These are phyloP conservation scores for Leptographium lundbergii DNA, from an alignment of 2,329 filamentous ascomycete genomes.

Conservation along the genomic window DNA sequence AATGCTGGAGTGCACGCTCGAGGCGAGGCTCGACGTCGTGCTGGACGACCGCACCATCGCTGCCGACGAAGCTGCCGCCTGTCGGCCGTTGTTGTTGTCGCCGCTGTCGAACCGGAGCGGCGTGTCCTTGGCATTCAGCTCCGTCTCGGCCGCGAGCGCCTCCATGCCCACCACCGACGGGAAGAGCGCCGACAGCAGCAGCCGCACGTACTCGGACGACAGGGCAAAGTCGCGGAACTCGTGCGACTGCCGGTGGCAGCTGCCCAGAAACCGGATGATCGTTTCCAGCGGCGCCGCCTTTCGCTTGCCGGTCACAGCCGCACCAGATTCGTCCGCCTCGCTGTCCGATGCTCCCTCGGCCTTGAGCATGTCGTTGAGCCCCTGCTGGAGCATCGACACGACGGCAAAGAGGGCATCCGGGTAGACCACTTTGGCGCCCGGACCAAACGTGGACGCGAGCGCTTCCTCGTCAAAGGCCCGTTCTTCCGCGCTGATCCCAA, in stretches of 20 bases:
- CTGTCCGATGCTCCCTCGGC: constrained; percentile 30
- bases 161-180: constrained; percentile 82
- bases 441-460: constrained; percentile 56
- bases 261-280: constrained; percentile 65
- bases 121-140: constrained; percentile 74
- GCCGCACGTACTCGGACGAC: constrained; percentile 67
- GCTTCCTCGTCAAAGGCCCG: constrained; percentile 35
- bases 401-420: constrained; percentile 72
- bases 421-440: constrained; percentile 51
- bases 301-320: neutral
- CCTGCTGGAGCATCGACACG: constrained; percentile 75
- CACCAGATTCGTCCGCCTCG: neutral
- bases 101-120: constrained; percentile 74
- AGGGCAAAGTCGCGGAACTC: constrained; percentile 75
- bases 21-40: constrained; percentile 16
- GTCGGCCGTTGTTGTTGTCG: constrained; percentile 57
- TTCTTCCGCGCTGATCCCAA: constrained; percentile 48
- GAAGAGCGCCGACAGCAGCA: constrained; percentile 69
- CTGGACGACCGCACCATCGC: constrained; percentile 55
- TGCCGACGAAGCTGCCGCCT: constrained; percentile 55
- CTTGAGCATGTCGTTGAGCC: constrained; percentile 57
- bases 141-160: constrained; percentile 67
- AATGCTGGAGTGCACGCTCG: constrained; percentile 8
- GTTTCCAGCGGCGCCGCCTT: constrained; percentile 40
- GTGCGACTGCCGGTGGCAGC: constrained; percentile 63